Conservation (phyloP, 2,329 filamentous ascomycete species). For the Aspergillus sp. region DNA sequence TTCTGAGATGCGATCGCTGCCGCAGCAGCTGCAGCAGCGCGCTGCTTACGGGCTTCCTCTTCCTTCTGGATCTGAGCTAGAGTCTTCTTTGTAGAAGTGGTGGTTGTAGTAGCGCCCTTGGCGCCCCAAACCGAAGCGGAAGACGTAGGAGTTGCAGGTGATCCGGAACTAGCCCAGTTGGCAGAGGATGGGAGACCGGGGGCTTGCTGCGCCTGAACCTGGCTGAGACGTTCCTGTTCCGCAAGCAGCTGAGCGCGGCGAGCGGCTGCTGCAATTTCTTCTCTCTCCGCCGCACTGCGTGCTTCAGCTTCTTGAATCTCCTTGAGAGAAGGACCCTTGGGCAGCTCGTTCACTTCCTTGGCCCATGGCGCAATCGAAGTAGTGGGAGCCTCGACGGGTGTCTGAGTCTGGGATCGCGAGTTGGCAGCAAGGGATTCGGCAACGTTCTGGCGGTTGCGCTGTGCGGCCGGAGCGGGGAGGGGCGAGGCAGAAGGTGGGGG, state of each 20-base stretch:
- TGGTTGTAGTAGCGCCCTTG: conserved; percentile 45
- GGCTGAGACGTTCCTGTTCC: conserved; percentile 75
- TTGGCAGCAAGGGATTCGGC: conserved; percentile 72
- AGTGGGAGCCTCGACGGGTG: conserved; percentile 68
- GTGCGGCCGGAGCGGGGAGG: conserved; percentile 84
- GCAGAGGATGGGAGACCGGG: conserved; percentile 84
- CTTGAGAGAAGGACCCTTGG: conserved; percentile 88
- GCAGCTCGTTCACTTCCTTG: conserved; percentile 72
- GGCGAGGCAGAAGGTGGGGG: conserved; percentile 77
- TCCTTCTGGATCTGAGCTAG: conserved; percentile 96
- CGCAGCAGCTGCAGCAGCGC: conserved; percentile 59
- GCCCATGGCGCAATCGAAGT: conserved; percentile 93
- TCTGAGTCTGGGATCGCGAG: conserved; percentile 75
- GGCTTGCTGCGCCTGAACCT: conserved; percentile 67
- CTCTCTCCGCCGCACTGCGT: conserved; percentile 85
- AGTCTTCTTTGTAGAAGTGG: conserved; percentile 74
- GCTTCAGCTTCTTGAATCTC: conserved; percentile 97
- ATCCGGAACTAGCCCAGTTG: conserved; percentile 80
- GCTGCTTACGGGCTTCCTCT: conserved; percentile 87
- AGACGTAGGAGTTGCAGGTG: conserved; percentile 66
- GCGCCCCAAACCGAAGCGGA: conserved; percentile 58
- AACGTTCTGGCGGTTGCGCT: conserved; percentile 80
- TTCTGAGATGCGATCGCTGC: conserved; percentile 51
- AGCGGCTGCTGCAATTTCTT: conserved; percentile 77
- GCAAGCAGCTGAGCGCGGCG: conserved; percentile 70